phyloP scores from a whole-genome alignment of 2,329 filamentous ascomycete genomes.

The Diplodia intermedia region DNA sequence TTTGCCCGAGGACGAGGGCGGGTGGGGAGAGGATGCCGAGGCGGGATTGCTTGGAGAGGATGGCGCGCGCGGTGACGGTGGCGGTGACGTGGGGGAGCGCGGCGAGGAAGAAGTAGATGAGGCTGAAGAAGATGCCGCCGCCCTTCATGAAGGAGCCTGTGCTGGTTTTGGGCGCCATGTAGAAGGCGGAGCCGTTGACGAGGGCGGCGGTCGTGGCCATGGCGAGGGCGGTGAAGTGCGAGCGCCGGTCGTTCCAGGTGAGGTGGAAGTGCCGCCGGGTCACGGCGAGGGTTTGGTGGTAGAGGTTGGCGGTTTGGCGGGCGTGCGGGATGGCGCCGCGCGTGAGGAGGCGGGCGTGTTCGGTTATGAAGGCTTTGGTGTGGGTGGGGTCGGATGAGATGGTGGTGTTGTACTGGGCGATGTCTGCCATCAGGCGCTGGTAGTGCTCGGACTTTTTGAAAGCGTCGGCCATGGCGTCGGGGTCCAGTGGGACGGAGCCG shows the following conservation, averaged over 20 bases:
- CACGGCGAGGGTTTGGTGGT: constrained; percentile 48
- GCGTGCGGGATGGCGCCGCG: constrained; percentile 45
- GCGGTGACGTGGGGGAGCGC: constrained; percentile 67
- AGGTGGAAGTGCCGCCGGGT: constrained; percentile 46
- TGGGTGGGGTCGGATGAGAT: constrained; percentile 33
- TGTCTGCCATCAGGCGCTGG: constrained; percentile 46
- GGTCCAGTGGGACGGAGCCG: constrained; percentile 61
- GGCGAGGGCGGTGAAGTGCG: constrained; percentile 47
- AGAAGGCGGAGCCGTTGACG: constrained; percentile 58
- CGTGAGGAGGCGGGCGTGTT: constrained; percentile 49
- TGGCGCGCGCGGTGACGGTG: constrained; percentile 67
- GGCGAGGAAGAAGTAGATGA: constrained; percentile 68
- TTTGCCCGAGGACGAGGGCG: constrained; percentile 65
- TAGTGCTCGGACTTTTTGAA: constrained; percentile 41
- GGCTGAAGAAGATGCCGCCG: constrained; percentile 66
- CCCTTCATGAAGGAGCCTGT: constrained; percentile 65
- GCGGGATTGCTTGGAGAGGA: constrained; percentile 72
- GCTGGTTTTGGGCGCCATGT: constrained; percentile 59
- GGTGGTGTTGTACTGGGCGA: constrained; percentile 36
- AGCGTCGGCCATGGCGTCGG: constrained; percentile 61
- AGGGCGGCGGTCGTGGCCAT: constrained; percentile 60
- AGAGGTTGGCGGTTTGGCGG: constrained; percentile 36
- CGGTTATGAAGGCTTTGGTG: constrained; percentile 48
- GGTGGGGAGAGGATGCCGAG: constrained; percentile 72
- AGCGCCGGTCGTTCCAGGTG: neutral